Base-by-base conservation (phyloP, 164 flowering plant genomes). In the Kingdonia uniflora region DNA sequence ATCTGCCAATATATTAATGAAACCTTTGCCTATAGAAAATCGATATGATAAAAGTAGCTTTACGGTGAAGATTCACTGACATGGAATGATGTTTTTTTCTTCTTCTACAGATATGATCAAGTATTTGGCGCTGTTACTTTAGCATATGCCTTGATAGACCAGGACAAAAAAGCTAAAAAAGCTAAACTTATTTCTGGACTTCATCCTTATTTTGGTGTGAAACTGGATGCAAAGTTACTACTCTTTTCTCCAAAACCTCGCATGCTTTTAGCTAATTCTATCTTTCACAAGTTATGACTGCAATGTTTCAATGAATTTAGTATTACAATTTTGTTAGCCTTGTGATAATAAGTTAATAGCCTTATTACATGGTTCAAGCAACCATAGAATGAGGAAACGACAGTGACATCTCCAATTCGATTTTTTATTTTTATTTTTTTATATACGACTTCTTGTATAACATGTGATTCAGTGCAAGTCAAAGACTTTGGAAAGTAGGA, bases 211-310 rank as follows among this genome's bases (percentile, higher is more conserved):
- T 68, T 80, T 65, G 82, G 80, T 38, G 85, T 85, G 17, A 71
- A 51, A 55, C 56, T 85, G n/a, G 71, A 56, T 56, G 75, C 84
- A 17, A 67, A 72, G 6, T 56, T 91, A 42, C 61, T 87, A 26
- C 72, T 84, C 48, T 92, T 87, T 56, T 69, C 74, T 58, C 98
- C 98, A 12, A 85, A 74, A 64, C 88, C 94, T 0, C 64, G 77
- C 45, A 84, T 79, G 83, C 68, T 80, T 56, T 41, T 92, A 75
- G 98, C 96, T 86, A 77, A 16, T 55, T 53, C 16, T 20, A 11
- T 11, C 20, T 2, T 26, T 46, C 15, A 24, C 46, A 41, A 22
- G 1, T 52, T 49, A 42, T 11, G 20, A 11, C 39, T 41, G 2
- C 39, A 6, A 12, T 35, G 55, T 11, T 19, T 19, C 19, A 23